These are phyloP conservation scores for Helotiales sp. DNA, from an alignment of 2,329 filamentous ascomycete genomes.

Conservation along the genomic window DNA sequence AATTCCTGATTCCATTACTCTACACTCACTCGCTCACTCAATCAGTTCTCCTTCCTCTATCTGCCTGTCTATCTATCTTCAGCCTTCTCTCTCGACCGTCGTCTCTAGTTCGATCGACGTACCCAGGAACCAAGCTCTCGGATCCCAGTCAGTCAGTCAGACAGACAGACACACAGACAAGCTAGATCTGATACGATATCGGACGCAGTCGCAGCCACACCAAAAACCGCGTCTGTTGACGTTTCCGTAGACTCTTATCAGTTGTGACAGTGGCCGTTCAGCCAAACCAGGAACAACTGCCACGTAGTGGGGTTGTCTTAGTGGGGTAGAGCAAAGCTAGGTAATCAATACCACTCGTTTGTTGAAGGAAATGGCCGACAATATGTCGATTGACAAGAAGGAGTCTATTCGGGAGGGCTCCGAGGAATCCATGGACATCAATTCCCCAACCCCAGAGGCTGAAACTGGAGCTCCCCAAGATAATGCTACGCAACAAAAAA, in stretches of 20 bases:
- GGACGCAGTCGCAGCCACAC: constrained; percentile 36
- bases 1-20: constrained; percentile 35
- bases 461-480: constrained; percentile 51
- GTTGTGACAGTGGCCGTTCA: constrained; percentile 30
- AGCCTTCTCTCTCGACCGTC: constrained; percentile 31
- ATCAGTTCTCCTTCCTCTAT: constrained; percentile 13
- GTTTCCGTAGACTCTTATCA: constrained; percentile 42
- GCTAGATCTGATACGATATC: constrained; percentile 33
- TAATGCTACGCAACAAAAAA: constrained; percentile 74
- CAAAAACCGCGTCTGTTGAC: constrained; percentile 8
- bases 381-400: constrained; percentile 70
- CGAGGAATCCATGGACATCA: constrained; percentile 60
- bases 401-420: constrained; percentile 62
- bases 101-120: constrained; percentile 23
- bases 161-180: constrained; percentile 28
- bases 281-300: constrained; percentile 10
- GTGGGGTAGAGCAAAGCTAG: constrained; percentile 32
- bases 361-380: constrained; percentile 59
- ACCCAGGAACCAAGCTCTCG: constrained; percentile 31
- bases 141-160: constrained; percentile 25
- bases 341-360: constrained; percentile 10
- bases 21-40: constrained; percentile 21
- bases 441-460: constrained; percentile 60
- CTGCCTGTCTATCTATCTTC: constrained; percentile 29
- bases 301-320: constrained; percentile 29